Conservation (phyloP, 2,329 filamentous ascomycete genomes). For the Alternaria atra region DNA sequence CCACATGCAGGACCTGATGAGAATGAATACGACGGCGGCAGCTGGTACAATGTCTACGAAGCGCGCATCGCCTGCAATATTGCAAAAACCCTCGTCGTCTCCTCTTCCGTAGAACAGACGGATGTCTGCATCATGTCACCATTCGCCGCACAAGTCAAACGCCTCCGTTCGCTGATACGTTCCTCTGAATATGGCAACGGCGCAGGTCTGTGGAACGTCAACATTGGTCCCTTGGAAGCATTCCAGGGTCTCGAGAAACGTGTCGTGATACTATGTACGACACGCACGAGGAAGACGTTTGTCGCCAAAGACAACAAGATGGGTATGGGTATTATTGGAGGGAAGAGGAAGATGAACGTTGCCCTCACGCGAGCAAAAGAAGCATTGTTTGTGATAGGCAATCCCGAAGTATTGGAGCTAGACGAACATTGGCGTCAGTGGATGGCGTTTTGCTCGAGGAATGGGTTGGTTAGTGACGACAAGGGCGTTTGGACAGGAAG, state of each 20-base stretch:
- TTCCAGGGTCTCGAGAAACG: slow-evolving; percentile 58
- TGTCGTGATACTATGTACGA: slow-evolving; percentile 58
- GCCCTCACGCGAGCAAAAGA: slow-evolving; percentile 57
- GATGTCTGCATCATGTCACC: slow-evolving; percentile 58
- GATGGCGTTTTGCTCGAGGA: slow-evolving; percentile 51
- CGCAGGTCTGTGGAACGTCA: slow-evolving; percentile 48
- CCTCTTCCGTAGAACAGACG: slow-evolving; percentile 36
- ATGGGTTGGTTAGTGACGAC: slow-evolving; percentile 35
- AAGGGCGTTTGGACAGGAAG: slow-evolving; percentile 14
- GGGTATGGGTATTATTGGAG: slow-evolving; percentile 50
- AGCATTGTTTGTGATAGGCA: slow-evolving; percentile 55
- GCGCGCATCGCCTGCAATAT: slow-evolving; percentile 42
- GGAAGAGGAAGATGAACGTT: slow-evolving; percentile 55
- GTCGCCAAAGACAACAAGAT: slow-evolving; percentile 41
- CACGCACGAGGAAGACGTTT: slow-evolving; percentile 47
- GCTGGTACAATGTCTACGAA: slow-evolving; percentile 50
- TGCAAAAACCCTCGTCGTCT: slow-evolving; percentile 38
- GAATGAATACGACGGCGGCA: slow-evolving; percentile 53
- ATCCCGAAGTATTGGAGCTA: slow-evolving; percentile 47
- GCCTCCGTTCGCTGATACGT: slow-evolving; percentile 51
- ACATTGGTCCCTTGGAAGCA: slow-evolving; percentile 58
- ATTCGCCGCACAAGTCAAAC: slow-evolving; percentile 56
- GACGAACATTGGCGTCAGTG: slow-evolving; percentile 53
- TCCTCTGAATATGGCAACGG: slow-evolving; percentile 4
- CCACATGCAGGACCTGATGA: slow-evolving; percentile 52